phyloP scores from a whole-genome alignment of 306 rosid species.

The Cajanus cajan region DNA sequence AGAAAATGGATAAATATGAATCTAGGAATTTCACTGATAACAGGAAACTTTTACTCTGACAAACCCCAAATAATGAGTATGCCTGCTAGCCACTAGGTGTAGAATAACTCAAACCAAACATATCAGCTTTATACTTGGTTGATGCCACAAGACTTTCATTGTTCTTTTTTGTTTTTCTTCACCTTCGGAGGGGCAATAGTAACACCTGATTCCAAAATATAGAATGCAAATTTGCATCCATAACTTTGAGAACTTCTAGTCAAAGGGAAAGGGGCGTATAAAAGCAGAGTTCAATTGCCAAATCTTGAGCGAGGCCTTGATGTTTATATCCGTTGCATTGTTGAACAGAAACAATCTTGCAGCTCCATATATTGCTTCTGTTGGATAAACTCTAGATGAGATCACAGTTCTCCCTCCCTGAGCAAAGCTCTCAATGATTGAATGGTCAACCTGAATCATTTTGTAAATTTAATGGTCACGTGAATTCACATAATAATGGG shows the following conservation, averaged over 20 bases:
- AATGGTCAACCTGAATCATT: conserved; percentile 74
- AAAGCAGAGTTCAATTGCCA: conserved; percentile 79
- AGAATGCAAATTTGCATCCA: neutral
- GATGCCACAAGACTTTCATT: neutral
- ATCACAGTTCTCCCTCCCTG: conserved; percentile 84
- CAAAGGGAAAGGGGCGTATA: conserved; percentile 66
- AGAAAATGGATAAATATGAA: conserved; percentile 14
- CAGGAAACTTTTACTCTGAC: neutral
- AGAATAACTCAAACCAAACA: neutral
- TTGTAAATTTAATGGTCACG: neutral
- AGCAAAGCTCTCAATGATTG: conserved; percentile 77
- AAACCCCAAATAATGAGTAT: neutral
- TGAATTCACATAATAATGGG: neutral
- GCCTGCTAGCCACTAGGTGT: neutral
- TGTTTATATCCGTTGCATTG: conserved; percentile 65
- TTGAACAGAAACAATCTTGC: conserved; percentile 76
- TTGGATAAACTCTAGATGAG: conserved; percentile 79
- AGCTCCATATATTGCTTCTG: conserved; percentile 79
- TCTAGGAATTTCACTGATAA: neutral
- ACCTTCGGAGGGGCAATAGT: neutral
- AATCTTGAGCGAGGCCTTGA: conserved; percentile 64
- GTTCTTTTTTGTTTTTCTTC: neutral
- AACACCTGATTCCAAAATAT: neutral
- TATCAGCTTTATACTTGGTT: neutral
- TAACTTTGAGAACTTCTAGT: conserved; percentile 23